These are phyloP conservation scores for Apiospora phragmitis DNA, from an alignment of 2,329 filamentous ascomycete genomes.

Conservation along the genomic window DNA sequence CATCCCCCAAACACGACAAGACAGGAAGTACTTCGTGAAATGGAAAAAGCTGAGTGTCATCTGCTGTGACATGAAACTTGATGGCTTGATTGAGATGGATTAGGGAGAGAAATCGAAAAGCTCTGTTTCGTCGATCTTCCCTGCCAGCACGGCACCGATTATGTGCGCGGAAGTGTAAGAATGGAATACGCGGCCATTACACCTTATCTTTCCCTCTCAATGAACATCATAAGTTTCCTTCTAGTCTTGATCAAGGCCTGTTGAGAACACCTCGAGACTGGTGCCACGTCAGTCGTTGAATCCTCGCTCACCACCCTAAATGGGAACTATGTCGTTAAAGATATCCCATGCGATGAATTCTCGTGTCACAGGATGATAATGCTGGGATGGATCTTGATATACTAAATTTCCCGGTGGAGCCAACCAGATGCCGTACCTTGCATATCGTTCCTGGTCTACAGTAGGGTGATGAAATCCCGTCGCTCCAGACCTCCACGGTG, in stretches of 20 bases:
- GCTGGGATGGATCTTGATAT: background rate
- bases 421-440: background rate
- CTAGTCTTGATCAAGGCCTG: background rate
- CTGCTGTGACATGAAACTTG: background rate
- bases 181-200: background rate
- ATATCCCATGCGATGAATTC: background rate
- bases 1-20: background rate
- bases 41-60: background rate
- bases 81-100: background rate
- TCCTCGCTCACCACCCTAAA: background rate
- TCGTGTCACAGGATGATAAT: background rate
- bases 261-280: background rate
- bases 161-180: background rate
- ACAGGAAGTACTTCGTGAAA: background rate
- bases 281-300: background rate
- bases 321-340: background rate
- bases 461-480: background rate
- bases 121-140: background rate
- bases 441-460: background rate
- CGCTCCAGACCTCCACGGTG: background rate
- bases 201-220: background rate
- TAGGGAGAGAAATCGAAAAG: background rate
- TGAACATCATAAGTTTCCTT: background rate
- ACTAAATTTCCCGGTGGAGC: background rate
- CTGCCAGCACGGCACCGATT: background rate